phyloP scores from a whole-genome alignment of 441 rosid genomes.

The Pelargonium myrrhifolium region DNA sequence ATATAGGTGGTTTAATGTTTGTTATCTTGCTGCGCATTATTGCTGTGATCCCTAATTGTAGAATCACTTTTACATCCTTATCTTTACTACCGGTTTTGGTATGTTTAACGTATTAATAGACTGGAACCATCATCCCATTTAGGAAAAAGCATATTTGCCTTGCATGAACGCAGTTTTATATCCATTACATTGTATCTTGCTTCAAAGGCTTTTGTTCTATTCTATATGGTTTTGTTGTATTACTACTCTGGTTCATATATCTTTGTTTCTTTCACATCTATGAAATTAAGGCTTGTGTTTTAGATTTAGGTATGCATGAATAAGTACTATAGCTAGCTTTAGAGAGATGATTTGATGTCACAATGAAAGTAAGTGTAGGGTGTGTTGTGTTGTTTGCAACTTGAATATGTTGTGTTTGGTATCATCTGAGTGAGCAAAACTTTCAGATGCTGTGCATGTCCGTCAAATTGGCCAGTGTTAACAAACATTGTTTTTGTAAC shows the following conservation, averaged over 20 bases:
- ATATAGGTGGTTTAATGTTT: not conserved
- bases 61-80: not conserved
- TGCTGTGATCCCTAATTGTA: not conserved
- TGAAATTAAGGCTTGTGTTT: no score
- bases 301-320: no score
- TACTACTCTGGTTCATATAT: not conserved
- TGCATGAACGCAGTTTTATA: not conserved
- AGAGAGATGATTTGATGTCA: no score
- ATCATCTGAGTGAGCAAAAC: no score
- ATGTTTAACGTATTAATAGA: not conserved
- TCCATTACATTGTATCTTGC: not conserved
- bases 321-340: no score
- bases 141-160: not conserved
- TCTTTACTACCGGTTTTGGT: not conserved
- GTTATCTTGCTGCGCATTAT: not conserved
- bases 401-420: no score
- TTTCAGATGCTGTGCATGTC: no score
- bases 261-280: not conserved
- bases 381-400: no score
- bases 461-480: no score
- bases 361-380: no score
- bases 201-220: not conserved
- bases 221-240: not conserved
- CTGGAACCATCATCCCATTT: constrained; percentile 1
- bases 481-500: no score